Evolutionary conservation across 1,139 yeast genomes (phyloP), one percentile per base, ranked within the genome.

Genomic region (Tardiomyces blankii): DNA sequence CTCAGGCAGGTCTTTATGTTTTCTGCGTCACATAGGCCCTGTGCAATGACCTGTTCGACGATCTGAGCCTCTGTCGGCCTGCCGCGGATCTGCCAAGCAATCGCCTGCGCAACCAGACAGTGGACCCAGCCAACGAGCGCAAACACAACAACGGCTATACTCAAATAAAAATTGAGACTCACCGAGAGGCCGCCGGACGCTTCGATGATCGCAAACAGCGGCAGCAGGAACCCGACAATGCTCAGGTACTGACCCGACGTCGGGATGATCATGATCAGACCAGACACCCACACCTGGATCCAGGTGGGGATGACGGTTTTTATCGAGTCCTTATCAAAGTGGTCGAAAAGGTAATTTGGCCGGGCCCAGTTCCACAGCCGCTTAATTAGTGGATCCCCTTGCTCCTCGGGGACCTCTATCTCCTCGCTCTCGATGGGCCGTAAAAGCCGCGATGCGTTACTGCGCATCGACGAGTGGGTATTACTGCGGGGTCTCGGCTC

Each of bases 181-280:
- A 59, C 49, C 4, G 64, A 56, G 23, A 50, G 51, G 11, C 55
- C 57, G 1, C 65, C 65, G 2, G 58, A 49, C 8, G 60, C 56
- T 35, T 54, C 51, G 13, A 61, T 54, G 3, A 58, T 51, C 3
- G 53, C 49, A n/a, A 58, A 46, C 42, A 62, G 59, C 14, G 52
- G 46, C 25, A 60, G 46, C 35, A 62, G 43, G 42, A 54, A 62
- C 3, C 58, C 46, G 2, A 62, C 61, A 6, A 49, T 51, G 1
- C 62, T 63, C 46, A 61, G 44, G 54, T 60, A 61, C 5, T 41
- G 33, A 11, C 48, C 53, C 1, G 58, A 43, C 4, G 43, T 43
- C 3, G 44, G 49, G 11, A 57, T 49, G 12, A 52, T 47, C 7
- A 51, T 45, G 9, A 61, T 39, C 13, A 61, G 14, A 4, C 54